Evolutionary conservation across 257 asterid genomes (phyloP).

Genomic region (Galeopsis tetrahit): DNA sequence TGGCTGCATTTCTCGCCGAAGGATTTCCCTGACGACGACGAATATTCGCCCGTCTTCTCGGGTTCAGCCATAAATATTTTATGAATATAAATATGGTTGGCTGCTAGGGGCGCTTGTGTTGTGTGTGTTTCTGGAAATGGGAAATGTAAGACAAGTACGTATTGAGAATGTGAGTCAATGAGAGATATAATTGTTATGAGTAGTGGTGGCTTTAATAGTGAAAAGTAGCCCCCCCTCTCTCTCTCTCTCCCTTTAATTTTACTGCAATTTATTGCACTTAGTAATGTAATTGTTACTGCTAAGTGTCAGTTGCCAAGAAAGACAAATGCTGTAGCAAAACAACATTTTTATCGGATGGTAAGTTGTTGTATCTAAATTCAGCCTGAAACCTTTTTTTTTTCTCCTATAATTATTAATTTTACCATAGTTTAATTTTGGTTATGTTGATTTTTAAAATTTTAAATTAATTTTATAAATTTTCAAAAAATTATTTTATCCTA

Average conservation of each 20-base stretch:
- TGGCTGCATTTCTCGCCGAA: constrained; percentile 58
- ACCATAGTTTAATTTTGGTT: too few species aligned
- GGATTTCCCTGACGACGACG: constrained; percentile 28
- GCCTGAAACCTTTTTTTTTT: too few species aligned
- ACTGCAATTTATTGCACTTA: constrained; percentile 20
- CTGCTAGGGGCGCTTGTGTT: too few species aligned
- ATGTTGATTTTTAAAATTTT: too few species aligned
- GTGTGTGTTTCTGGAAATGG: constrained; percentile 27
- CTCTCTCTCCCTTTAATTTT: background rate
- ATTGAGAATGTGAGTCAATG: constrained; percentile 26
- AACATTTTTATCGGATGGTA: too few species aligned
- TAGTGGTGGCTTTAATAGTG: constrained; percentile 25
- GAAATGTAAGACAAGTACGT: constrained; percentile 27
- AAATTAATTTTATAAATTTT: too few species aligned
- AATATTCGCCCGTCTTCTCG: background rate
- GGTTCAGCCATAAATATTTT: constrained; percentile 31
- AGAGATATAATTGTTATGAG: constrained; percentile 31
- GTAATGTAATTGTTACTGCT: constrained; percentile 16
- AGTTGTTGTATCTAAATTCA: too few species aligned
- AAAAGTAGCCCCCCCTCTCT: constrained; percentile 6
- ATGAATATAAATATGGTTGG: background rate
- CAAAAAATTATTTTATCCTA: too few species aligned
- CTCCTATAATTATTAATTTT: too few species aligned
- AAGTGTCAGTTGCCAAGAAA: background rate
- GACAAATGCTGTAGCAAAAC: too few species aligned